Conservation (phyloP, 2,329 filamentous ascomycete species). For the Gremmenia infestans region DNA sequence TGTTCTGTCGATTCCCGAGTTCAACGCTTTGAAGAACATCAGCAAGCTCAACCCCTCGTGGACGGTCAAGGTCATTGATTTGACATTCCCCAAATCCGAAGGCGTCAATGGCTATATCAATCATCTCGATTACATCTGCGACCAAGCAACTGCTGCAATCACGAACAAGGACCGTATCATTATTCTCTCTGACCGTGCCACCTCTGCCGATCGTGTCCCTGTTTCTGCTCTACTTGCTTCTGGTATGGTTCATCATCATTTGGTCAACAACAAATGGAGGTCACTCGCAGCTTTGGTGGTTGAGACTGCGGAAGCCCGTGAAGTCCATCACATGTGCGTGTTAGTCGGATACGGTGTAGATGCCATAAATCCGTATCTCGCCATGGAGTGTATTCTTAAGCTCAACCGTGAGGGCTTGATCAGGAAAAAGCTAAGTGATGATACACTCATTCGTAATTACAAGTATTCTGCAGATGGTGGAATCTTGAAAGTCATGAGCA, state of each 20-base stretch:
- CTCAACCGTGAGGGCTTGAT: constrained; percentile 90
- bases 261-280: constrained; percentile 94
- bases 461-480: constrained; percentile 94
- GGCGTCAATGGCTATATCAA: constrained; percentile 80
- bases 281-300: constrained; percentile 81
- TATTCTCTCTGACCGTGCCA: constrained; percentile 83
- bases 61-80: constrained; percentile 85
- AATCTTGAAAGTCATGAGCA: constrained; percentile 98
- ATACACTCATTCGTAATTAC: constrained; percentile 88
- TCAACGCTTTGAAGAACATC: constrained; percentile 81
- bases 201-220: constrained; percentile 73
- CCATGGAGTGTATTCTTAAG: constrained; percentile 95
- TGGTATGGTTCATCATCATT: constrained; percentile 90
- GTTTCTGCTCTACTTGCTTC: constrained; percentile 85
- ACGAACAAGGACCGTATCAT: constrained; percentile 80
- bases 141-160: constrained; percentile 77
- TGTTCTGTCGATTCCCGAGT: constrained; percentile 82
- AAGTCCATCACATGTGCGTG: constrained; percentile 99
- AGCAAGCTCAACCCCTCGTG: constrained; percentile 67
- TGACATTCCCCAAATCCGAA: constrained; percentile 85
- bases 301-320: constrained; percentile 91
- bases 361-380: constrained; percentile 89
- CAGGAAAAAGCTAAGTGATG: constrained; percentile 78
- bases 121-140: constrained; percentile 83
- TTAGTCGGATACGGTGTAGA: constrained; percentile 92